Conservation (phyloP, 371 early-diverging fungal species). For the Haplosporangium sp. region DNA sequence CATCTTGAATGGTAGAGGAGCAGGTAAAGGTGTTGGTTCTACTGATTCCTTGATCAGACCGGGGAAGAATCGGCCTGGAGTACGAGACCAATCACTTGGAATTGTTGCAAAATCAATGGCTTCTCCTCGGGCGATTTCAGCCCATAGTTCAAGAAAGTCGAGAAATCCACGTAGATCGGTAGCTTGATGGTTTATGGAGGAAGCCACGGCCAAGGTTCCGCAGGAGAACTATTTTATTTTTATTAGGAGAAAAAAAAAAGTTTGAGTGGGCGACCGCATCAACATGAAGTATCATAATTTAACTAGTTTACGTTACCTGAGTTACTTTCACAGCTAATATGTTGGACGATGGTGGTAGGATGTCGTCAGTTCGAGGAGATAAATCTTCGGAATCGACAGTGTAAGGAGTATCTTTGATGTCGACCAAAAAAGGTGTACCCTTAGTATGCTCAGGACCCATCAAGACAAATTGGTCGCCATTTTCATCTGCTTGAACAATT, state of each 20-base stretch:
- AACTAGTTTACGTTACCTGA: constrained; percentile 28
- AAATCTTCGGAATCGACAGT: constrained; percentile 50
- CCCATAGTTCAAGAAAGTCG: constrained; percentile 61
- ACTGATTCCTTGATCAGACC: constrained; percentile 20
- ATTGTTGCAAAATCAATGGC: constrained; percentile 48
- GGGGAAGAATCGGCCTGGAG: constrained; percentile 55
- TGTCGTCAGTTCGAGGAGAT: constrained; percentile 38
- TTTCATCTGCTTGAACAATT: constrained; percentile 26
- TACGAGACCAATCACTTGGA: constrained; percentile 57
- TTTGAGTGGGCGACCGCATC: constrained; percentile 7
- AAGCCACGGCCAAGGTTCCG: constrained; percentile 56
- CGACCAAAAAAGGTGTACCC: constrained; percentile 59
- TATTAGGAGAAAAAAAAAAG: neutral
- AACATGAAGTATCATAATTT: no score
- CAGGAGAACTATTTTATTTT: constrained; percentile 55
- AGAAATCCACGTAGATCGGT: constrained; percentile 58
- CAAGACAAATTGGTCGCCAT: constrained; percentile 35
- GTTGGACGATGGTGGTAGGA: constrained; percentile 42
- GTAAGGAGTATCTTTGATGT: constrained; percentile 54
- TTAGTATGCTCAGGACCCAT: constrained; percentile 22
- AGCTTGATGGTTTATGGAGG: constrained; percentile 58
- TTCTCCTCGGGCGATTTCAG: constrained; percentile 52
- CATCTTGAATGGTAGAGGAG: constrained; percentile 39
- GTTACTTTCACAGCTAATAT: constrained; percentile 58
- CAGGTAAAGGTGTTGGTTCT: constrained; percentile 21